Evolutionary conservation across 2,329 filamentous ascomycete species (phyloP).

Genomic region (Penicillium verrucosum): DNA sequence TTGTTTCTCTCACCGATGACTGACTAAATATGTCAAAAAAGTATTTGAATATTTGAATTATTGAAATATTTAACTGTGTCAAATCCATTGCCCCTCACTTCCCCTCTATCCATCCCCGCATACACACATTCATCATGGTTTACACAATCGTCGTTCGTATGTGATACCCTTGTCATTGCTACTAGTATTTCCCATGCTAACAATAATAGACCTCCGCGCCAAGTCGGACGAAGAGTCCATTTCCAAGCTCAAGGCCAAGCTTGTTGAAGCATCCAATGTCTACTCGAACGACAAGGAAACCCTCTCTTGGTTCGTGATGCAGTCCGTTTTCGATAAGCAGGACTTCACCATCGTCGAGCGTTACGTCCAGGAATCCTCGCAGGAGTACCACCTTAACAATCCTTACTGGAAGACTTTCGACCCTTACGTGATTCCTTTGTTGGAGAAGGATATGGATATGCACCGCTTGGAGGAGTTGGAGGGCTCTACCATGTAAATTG

Average conservation of each 20-base stretch:
- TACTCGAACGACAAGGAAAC: slow-evolving; percentile 72
- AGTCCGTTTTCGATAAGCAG: slow-evolving; percentile 64
- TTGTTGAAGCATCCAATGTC: slow-evolving; percentile 69
- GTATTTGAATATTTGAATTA: too few species aligned
- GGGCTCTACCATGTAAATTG: slow-evolving; percentile 9
- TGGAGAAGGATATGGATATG: slow-evolving; percentile 68
- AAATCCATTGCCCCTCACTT: slow-evolving; percentile 8
- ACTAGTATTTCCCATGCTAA: not conserved
- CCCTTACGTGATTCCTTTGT: slow-evolving; percentile 66
- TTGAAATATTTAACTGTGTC: not conserved
- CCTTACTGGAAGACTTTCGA: slow-evolving; percentile 76
- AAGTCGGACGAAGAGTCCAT: slow-evolving; percentile 64
- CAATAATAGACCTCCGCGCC: slow-evolving; percentile 54
- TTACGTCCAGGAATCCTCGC: slow-evolving; percentile 60
- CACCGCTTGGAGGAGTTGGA: slow-evolving; percentile 65
- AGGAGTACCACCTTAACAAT: slow-evolving; percentile 64
- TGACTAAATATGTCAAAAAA: not conserved
- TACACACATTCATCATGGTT: slow-evolving; percentile 22
- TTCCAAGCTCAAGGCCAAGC: slow-evolving; percentile 66
- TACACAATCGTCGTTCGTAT: slow-evolving; percentile 33
- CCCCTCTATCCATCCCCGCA: slow-evolving; percentile 1
- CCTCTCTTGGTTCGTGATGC: slow-evolving; percentile 72
- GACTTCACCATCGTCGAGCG: slow-evolving; percentile 74
- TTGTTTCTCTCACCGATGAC: slow-evolving; percentile 14
- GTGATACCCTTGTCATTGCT: slow-evolving; percentile 3